A percentile compares a stretch with the other conserved stretches of the same genome.
phyloP scores from a whole-genome alignment of 2,329 filamentous ascomycete genomes.

The Monosporascus cannonballus region DNA sequence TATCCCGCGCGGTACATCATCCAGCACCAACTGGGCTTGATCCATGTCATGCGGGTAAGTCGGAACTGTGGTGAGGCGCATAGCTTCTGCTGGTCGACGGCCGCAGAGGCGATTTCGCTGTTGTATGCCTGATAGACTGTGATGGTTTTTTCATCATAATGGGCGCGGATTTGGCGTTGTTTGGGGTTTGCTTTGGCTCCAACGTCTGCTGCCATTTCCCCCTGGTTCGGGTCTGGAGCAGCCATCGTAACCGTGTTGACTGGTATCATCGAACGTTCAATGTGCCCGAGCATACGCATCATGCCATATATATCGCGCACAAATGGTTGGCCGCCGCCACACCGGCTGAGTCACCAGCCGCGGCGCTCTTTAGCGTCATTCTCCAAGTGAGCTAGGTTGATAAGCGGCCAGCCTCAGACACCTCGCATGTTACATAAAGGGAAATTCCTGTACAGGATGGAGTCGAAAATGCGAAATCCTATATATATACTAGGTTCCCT shows the following conservation, averaged over 20 bases:
- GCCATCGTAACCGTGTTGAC: not conserved
- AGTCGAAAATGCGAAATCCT: too few relatives aligned
- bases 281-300: too few relatives aligned
- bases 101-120: conserved; percentile 43
- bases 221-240: not conserved
- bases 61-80: conserved; percentile 46
- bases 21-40: conserved; percentile 59
- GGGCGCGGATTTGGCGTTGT: conserved; percentile 46
- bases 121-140: conserved; percentile 60
- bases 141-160: conserved; percentile 43
- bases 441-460: too few relatives aligned
- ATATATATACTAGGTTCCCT: too few relatives aligned
- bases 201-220: not conserved
- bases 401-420: too few relatives aligned
- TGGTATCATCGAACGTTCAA: too few relatives aligned
- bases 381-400: too few relatives aligned
- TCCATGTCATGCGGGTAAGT: conserved; percentile 56
- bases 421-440: too few relatives aligned
- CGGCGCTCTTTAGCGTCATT: too few relatives aligned
- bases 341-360: too few relatives aligned
- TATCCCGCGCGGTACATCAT: conserved; percentile 60
- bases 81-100: conserved; percentile 45
- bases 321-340: too few relatives aligned
- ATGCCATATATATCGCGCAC: too few relatives aligned
- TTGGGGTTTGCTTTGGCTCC: not conserved